Base-by-base conservation (phyloP, 306 rosid species). In the Cajanus cajan region DNA sequence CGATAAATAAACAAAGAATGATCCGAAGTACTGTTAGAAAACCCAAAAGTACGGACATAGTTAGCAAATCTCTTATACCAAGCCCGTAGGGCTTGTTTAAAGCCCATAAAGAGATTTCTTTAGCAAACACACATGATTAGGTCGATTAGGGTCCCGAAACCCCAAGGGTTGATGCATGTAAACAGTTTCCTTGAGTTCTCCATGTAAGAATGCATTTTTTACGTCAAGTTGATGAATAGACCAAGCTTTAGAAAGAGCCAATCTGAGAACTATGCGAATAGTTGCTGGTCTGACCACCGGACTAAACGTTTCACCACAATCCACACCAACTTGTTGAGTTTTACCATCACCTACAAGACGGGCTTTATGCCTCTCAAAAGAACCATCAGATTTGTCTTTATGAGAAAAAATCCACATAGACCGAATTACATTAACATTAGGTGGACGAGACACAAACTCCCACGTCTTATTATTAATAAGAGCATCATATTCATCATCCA, bases 391-490 rank as follows among this genome's bases (percentile, higher is more conserved):
- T 6, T 45, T 69, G 14, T 69, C 52, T 69, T 69, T 69, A 45
- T 69, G 41, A 3, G 7, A 28, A 28, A 69, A 69, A 43, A 45
- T 69, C 43, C 59, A 69, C 74, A 69, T 13, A 5, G 59, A 47
- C 0, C 40, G 39, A 68, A 68, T 68, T 2, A 68, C 33, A 68
- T 51, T 50, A 18, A 52, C 50, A 51, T 33, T 2, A 22, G 40
- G 34, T 10, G 65, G 77, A 16, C 5, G 65, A 4, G 77, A 36
- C 8, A 71, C 48, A 0, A 71, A 51, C 4, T 34, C 36, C 65
- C 64, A 51, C 64, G 48, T 71, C 65, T 33, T 51, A 70, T 48
- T 52, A 28, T 51, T 9, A 54, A 72, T 71, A 11, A 71, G 77
- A 50, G 65, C 34, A 51, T 51, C 5, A 14, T n/a, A 72, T 54